These are phyloP conservation scores for Stachybotrys chlorohalonatus DNA, from an alignment of 2,329 filamentous ascomycete genomes.

Conservation along the genomic window DNA sequence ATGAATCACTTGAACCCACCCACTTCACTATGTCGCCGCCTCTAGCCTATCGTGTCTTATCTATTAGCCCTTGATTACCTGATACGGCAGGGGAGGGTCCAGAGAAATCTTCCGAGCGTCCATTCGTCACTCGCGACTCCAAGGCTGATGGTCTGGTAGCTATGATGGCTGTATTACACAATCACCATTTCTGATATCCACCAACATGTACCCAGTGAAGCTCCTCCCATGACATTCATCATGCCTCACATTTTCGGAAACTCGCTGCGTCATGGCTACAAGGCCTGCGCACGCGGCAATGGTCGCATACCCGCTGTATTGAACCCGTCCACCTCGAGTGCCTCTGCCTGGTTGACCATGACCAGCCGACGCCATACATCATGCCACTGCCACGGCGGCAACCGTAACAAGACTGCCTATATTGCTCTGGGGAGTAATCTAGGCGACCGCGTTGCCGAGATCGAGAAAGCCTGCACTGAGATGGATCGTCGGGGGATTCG, in stretches of 20 bases:
- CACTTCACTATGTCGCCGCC: no score
- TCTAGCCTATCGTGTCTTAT: no score
- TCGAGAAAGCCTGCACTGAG: conserved; percentile 72
- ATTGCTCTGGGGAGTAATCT: conserved; percentile 91
- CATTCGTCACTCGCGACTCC: no score
- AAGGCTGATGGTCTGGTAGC: no score
- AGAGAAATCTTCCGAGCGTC: no score
- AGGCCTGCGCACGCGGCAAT: not conserved
- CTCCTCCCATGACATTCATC: not conserved
- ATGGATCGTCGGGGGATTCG: conserved; percentile 67
- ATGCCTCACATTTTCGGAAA: not conserved
- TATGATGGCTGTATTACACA: not conserved
- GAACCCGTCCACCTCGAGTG: not conserved
- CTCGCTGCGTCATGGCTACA: not conserved
- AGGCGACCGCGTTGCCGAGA: conserved; percentile 74
- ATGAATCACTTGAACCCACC: no score
- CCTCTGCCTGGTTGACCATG: not conserved
- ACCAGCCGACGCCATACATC: not conserved
- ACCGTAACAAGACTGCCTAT: conserved; percentile 48
- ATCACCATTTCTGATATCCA: not conserved
- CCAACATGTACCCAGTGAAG: not conserved
- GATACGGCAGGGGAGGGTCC: no score
- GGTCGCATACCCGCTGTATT: not conserved
- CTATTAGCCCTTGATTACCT: no score
- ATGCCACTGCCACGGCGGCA: conserved; percentile 3